Conservation (phyloP, 306 rosid species). For the Elaeagnus macrophylla region DNA sequence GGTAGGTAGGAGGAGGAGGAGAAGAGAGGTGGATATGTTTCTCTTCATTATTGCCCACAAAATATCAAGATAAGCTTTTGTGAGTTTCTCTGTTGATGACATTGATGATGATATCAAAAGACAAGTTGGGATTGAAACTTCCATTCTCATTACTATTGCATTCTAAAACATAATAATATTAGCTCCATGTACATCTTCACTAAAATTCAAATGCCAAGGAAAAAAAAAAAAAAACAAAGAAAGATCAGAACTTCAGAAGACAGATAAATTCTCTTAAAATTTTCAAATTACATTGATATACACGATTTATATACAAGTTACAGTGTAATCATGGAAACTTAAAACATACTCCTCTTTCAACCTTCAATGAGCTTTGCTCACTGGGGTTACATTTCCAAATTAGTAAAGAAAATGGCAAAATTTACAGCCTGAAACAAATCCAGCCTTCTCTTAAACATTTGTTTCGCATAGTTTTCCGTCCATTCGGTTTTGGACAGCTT, state of each 20-base stretch:
- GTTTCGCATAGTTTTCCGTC: constrained; percentile 81
- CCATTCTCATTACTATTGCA: constrained; percentile 21
- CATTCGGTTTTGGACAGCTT: constrained; percentile 91
- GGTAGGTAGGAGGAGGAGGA: no score
- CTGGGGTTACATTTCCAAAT: constrained; percentile 58
- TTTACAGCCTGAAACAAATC: constrained; percentile 49
- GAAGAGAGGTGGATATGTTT: no score
- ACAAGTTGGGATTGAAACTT: constrained; percentile 17
- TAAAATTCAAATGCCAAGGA: background rate
- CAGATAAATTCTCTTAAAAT: constrained; percentile 12
- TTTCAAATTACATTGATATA: constrained; percentile 51
- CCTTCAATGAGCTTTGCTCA: constrained; percentile 64
- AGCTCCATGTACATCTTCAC: no score
- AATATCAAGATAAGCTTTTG: background rate
- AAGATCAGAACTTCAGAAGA: no score
- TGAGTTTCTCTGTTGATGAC: constrained; percentile 4
- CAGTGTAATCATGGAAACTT: constrained; percentile 44
- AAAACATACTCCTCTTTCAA: constrained; percentile 37
- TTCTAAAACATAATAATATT: constrained; percentile 19
- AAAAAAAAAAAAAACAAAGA: background rate
- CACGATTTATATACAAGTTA: constrained; percentile 69
- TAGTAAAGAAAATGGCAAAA: constrained; percentile 40
- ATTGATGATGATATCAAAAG: constrained; percentile 12
- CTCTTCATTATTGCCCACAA: no score
- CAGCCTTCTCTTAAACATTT: constrained; percentile 27